Base-by-base conservation (phyloP, 108 stramenopile species). In the Discostella stelligeroides region DNA sequence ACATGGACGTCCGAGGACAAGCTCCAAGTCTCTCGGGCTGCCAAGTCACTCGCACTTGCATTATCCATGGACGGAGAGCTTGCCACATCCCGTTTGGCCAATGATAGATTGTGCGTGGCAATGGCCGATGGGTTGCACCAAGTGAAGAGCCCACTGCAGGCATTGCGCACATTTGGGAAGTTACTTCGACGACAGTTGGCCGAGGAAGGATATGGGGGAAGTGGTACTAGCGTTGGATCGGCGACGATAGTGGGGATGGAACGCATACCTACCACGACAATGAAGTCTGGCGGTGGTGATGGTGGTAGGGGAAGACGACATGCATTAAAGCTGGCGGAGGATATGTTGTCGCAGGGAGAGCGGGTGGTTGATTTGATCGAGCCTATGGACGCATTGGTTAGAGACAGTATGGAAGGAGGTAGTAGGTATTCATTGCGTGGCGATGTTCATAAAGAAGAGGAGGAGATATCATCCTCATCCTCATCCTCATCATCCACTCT, bases 111-210 rank as follows among this genome's bases (percentile, higher is more conserved):
- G 29, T 72, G 75, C 34, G 59, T 81, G 18, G 78, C 87, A 6
- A 72, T 95, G 57, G 87, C 90, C 0, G 86, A 95, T 63, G 81
- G 79, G 43, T 64, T 95, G 39, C 94, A 95, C 75, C 94, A 95
- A 67, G 83, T 95, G n/a, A 95, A 92, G 76, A 92, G 90, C 78
- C 94, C 94, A 0, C 24, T 95, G 24, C 94, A 95, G 72, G 94
- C 94, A 1, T 63, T 95, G 47, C 57, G 91, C 50, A 92, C 94
- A 7, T 95, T 85, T 80, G 84, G 86, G 5, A 95, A 92, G 68
- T 74, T 95, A 17, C 59, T 95, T 54, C 89, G 91, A 58, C 80
- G 88, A 34, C 80, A 84, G 39, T 64, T 95, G 50, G 92, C 85
- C 1, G 77, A 85, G 46, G 34, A 34, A 5, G 34, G 34, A 34